A percentile compares a stretch with the other conserved stretches of the same genome.
Conservation (phyloP, 768 basidiomycete genomes). For the Mycena polygramma region DNA sequence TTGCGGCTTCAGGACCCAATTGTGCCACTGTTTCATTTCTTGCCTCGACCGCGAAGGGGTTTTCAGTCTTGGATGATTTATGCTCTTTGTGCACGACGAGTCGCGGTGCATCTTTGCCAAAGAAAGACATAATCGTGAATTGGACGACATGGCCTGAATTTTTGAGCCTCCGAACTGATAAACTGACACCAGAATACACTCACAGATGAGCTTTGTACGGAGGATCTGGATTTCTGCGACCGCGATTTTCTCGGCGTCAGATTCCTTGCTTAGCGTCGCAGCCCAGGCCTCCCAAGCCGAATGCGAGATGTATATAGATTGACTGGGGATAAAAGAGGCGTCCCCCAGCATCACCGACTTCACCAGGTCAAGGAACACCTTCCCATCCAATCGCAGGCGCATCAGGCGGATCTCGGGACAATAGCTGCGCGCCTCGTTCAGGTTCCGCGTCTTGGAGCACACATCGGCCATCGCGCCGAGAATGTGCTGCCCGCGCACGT, state of each 20-base stretch:
- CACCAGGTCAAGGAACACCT: constrained; percentile 22
- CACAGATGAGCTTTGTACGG: constrained; percentile 31
- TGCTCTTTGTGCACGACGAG: constrained; percentile 16
- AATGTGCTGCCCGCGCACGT: constrained; percentile 27
- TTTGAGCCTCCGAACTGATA: background rate
- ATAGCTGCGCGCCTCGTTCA: constrained; percentile 15
- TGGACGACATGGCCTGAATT: constrained; percentile 16
- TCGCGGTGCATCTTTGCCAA: constrained; percentile 1
- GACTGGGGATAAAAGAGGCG: constrained; percentile 21
- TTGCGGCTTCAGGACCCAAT: constrained; percentile 5
- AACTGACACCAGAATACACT: background rate
- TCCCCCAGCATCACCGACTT: constrained; percentile 22
- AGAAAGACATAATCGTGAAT: constrained; percentile 24
- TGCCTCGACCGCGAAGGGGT: too few species aligned
- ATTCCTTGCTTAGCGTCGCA: background rate
- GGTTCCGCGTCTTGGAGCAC: constrained; percentile 24
- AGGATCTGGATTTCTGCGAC: constrained; percentile 16
- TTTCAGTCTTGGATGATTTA: background rate
- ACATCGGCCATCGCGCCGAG: constrained; percentile 20
- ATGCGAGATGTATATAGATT: constrained; percentile 5
- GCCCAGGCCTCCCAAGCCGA: constrained; percentile 19
- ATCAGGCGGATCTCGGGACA: constrained; percentile 22
- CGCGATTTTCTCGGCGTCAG: constrained; percentile 9
- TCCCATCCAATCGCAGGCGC: constrained; percentile 28
- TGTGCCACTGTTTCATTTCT: background rate